Evolutionary conservation across 1,284 basidiomycete genomes (phyloP).

Genomic region (Ganoderma resinaceum): DNA sequence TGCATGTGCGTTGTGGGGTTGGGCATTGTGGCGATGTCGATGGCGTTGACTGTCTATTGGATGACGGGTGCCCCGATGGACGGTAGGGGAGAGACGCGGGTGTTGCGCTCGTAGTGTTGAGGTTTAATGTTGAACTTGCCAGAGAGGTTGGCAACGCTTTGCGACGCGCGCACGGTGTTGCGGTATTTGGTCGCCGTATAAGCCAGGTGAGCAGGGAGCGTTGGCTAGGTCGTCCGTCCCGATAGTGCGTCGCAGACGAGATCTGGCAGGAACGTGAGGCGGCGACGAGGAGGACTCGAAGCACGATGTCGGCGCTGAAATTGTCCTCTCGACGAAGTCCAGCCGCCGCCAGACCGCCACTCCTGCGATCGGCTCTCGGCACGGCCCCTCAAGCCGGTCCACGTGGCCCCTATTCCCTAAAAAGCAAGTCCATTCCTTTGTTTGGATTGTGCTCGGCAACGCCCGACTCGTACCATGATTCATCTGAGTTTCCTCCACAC

Average conservation of each 20-base stretch:
- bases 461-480: background rate
- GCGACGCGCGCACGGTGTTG: background rate
- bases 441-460: background rate
- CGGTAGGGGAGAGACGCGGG: background rate
- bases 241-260: background rate
- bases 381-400: background rate
- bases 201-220: background rate
- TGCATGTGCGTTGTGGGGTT: conserved; percentile 8
- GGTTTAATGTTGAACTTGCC: background rate
- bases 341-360: background rate
- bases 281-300: background rate
- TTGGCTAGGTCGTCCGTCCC: background rate
- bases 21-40: background rate
- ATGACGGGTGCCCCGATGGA: background rate
- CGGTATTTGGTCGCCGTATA: background rate
- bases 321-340: background rate
- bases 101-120: background rate
- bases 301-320: background rate
- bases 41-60: too few species aligned
- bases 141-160: background rate
- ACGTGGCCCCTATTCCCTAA: background rate
- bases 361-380: conserved; percentile 6
- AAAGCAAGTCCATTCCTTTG: background rate
- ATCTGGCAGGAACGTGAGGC: background rate
- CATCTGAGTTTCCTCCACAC: too few species aligned